These are phyloP conservation scores for Alternaria burnsii DNA, from an alignment of 2,329 filamentous ascomycete species.

Conservation along the genomic window DNA sequence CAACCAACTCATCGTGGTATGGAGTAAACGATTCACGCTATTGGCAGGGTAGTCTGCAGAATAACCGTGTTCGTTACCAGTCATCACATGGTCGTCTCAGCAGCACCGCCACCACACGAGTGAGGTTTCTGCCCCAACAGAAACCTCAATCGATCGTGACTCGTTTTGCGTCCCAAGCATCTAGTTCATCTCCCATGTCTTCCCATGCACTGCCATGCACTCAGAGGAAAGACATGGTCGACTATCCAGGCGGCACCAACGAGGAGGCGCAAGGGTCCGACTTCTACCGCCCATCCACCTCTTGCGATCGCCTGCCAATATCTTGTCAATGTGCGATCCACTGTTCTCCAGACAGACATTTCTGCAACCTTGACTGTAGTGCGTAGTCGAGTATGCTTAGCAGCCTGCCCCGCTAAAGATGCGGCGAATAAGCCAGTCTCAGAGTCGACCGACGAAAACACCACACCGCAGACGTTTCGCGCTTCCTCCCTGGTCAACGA, in stretches of 20 bases:
- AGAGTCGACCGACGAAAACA: neutral
- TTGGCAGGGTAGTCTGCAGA: too few relatives aligned
- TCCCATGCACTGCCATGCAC: neutral
- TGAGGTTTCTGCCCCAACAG: too few relatives aligned
- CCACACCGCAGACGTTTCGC: neutral
- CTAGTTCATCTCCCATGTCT: slow-evolving; percentile 38
- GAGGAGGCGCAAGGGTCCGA: slow-evolving; percentile 50
- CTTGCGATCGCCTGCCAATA: slow-evolving; percentile 35
- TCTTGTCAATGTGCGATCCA: slow-evolving; percentile 27
- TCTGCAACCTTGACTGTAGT: neutral
- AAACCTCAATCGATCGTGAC: neutral
- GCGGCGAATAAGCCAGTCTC: neutral
- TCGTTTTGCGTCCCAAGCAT: slow-evolving; percentile 44
- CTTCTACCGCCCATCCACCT: slow-evolving; percentile 46
- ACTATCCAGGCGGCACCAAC: slow-evolving; percentile 49
- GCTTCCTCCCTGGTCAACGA: neutral
- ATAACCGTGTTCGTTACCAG: too few relatives aligned
- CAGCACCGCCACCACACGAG: too few relatives aligned
- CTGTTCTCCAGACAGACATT: slow-evolving; percentile 29
- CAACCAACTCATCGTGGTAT: too few relatives aligned
- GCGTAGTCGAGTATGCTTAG: neutral
- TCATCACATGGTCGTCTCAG: too few relatives aligned
- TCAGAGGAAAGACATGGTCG: slow-evolving; percentile 9
- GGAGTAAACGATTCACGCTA: too few relatives aligned
- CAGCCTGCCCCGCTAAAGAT: neutral